Evolutionary conservation across 768 basidiomycete genomes (phyloP).

Genomic region (Tricholoma sp.): DNA sequence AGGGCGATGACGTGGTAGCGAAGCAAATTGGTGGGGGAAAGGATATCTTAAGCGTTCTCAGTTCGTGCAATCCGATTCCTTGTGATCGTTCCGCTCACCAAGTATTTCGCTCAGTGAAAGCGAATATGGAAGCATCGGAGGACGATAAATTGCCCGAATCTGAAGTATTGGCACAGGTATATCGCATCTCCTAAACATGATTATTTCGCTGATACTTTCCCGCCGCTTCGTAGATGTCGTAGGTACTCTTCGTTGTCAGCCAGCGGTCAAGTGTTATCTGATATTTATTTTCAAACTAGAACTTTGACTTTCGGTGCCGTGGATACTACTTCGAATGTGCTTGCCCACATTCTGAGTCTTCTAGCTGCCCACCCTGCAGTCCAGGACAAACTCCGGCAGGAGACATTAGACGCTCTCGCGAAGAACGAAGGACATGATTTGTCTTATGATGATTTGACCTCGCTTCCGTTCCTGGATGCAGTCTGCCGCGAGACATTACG

Average conservation of each 20-base stretch:
- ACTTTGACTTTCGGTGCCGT: constrained; percentile 30
- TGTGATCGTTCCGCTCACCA: neutral
- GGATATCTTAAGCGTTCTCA: constrained; percentile 25
- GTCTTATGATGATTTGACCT: no score
- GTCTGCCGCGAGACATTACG: no score
- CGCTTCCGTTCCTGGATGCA: no score
- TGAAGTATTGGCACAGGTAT: constrained; percentile 32
- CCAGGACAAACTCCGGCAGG: constrained; percentile 31
- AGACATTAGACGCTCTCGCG: constrained; percentile 22
- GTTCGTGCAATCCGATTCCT: neutral
- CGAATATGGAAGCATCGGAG: constrained; percentile 25
- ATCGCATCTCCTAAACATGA: neutral
- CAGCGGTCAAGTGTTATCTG: neutral
- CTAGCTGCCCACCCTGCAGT: constrained; percentile 25
- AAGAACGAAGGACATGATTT: neutral
- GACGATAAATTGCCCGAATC: constrained; percentile 27
- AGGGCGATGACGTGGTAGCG: constrained; percentile 17
- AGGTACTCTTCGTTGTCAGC: neutral
- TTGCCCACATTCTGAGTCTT: constrained; percentile 30
- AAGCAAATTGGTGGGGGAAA: constrained; percentile 27
- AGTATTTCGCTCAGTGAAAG: constrained; percentile 21
- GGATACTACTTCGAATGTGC: constrained; percentile 38
- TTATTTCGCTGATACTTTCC: neutral
- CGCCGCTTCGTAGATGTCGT: constrained; percentile 10
- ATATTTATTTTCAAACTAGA: constrained; percentile 6